These are phyloP conservation scores for Phytophthora niederhauseri DNA, from an alignment of 352 stramenopile genomes.

Conservation along the genomic window DNA sequence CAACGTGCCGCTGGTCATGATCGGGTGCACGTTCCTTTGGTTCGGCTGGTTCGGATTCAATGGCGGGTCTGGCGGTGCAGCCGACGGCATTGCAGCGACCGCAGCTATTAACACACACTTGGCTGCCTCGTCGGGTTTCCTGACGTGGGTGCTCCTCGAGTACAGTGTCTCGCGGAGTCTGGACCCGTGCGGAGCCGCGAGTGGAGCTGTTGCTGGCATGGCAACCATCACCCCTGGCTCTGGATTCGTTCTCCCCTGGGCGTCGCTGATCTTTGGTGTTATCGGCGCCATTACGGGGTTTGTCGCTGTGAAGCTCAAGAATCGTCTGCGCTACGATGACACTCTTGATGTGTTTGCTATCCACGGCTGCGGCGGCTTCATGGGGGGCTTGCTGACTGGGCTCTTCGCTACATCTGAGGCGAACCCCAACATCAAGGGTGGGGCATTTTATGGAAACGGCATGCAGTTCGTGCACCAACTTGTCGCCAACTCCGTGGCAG, in stretches of 20 bases:
- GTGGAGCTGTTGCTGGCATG: constrained; percentile 63
- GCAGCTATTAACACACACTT: constrained; percentile 75
- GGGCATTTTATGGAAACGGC: constrained; percentile 51
- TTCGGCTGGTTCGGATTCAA: constrained; percentile 88
- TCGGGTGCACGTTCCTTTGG: constrained; percentile 70
- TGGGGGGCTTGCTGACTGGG: constrained; percentile 59
- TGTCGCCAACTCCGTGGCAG: constrained; percentile 49
- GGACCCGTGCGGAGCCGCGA: constrained; percentile 61
- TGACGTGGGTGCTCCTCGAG: constrained; percentile 67
- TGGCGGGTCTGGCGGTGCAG: constrained; percentile 56
- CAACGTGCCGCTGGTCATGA: constrained; percentile 84
- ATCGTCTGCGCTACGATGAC: constrained; percentile 68
- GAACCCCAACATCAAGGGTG: constrained; percentile 51
- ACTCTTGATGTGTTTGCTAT: constrained; percentile 76
- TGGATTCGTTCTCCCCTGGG: constrained; percentile 66
- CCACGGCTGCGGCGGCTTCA: constrained; percentile 65
- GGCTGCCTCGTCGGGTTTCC: constrained; percentile 54
- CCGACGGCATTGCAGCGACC: constrained; percentile 59
- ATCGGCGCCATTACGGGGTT: constrained; percentile 40
- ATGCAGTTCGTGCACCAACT: constrained; percentile 54
- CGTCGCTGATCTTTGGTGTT: constrained; percentile 33
- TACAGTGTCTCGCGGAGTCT: constrained; percentile 53
- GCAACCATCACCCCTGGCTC: constrained; percentile 70
- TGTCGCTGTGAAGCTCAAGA: constrained; percentile 57
- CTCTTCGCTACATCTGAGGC: constrained; percentile 59